Percentiles rank a stretch among this genome's conserved stretches.
These are phyloP conservation scores for Avena insularis DNA, from an alignment of 176 grass and related monocot genomes.

Conservation along the genomic window DNA sequence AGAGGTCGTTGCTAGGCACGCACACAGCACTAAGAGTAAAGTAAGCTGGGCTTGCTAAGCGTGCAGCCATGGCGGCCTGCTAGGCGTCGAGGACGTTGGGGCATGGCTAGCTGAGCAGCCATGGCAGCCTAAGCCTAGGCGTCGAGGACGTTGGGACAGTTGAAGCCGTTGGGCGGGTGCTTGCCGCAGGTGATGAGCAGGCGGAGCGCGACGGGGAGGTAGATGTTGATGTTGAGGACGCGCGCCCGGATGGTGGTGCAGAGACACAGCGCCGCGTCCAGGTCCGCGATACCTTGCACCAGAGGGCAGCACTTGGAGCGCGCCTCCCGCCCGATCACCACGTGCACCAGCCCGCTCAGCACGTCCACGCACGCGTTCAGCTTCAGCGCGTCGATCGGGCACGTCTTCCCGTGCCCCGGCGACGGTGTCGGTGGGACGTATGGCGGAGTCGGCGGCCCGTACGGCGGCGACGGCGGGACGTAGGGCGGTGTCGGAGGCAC, in stretches of 20 bases:
- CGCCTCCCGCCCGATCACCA: constrained; percentile 70
- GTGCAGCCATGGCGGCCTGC: no score
- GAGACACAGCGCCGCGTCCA: constrained; percentile 89
- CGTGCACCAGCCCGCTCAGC: constrained; percentile 70
- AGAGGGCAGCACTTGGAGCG: constrained; percentile 66
- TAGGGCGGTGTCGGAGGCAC: neutral
- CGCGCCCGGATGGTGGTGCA: constrained; percentile 71
- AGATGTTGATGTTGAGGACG: constrained; percentile 70
- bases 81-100: constrained; percentile 31
- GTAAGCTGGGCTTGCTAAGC: no score
- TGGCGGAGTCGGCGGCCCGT: neutral
- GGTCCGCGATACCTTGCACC: constrained; percentile 69
- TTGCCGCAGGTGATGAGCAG: constrained; percentile 80
- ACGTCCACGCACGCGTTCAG: constrained; percentile 84
- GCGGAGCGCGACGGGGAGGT: constrained; percentile 72
- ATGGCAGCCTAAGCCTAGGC: neutral
- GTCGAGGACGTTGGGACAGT: constrained; percentile 55
- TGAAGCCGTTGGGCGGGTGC: constrained; percentile 63
- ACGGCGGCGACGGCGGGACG: neutral
- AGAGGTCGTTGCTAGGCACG: neutral
- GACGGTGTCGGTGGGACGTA: neutral
- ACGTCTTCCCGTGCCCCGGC: constrained; percentile 35
- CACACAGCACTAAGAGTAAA: neutral
- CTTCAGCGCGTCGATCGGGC: constrained; percentile 76
- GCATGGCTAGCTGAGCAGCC: neutral